Percentiles rank a stretch among this genome's conserved stretches.
phyloP scores from a whole-genome alignment of 2,329 filamentous ascomycete species.

The Colletotrichum scovillei region DNA sequence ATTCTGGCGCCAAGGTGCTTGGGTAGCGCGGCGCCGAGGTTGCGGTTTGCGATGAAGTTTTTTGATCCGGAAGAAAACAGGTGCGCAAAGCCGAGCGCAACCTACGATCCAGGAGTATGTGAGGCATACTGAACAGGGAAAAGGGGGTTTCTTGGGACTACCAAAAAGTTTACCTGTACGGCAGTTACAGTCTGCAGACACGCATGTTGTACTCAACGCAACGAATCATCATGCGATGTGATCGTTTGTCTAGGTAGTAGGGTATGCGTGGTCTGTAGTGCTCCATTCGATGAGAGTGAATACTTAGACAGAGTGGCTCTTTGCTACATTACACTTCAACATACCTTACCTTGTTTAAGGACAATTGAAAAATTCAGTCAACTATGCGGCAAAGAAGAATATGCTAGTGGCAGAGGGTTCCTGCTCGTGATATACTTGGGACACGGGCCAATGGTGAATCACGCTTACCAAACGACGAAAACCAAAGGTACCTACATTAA shows the following conservation, averaged over 20 bases:
- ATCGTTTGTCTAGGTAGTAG: not conserved
- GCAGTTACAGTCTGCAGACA: constrained; percentile 2
- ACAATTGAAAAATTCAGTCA: not conserved
- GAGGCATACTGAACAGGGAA: not conserved
- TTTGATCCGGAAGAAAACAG: not conserved
- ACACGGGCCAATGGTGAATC: not conserved
- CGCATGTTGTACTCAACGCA: not conserved
- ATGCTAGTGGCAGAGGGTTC: not conserved
- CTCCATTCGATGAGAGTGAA: not conserved
- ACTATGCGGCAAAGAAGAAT: not conserved
- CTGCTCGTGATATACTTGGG: not conserved
- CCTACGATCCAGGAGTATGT: not conserved
- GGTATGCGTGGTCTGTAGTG: not conserved
- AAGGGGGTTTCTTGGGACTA: not conserved
- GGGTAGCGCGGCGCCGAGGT: constrained; percentile 1
- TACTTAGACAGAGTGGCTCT: not conserved
- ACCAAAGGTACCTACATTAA: too few relatives aligned
- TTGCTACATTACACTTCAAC: not conserved
- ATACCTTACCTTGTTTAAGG: too few relatives aligned
- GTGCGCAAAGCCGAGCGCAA: not conserved
- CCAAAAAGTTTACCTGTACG: constrained; percentile 2
- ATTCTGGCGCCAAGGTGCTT: not conserved
- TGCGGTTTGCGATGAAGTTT: not conserved
- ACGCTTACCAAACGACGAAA: not conserved
- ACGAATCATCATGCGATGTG: not conserved